Conservation (phyloP, 805 yeast species). For the Teunomyces pallodes region DNA sequence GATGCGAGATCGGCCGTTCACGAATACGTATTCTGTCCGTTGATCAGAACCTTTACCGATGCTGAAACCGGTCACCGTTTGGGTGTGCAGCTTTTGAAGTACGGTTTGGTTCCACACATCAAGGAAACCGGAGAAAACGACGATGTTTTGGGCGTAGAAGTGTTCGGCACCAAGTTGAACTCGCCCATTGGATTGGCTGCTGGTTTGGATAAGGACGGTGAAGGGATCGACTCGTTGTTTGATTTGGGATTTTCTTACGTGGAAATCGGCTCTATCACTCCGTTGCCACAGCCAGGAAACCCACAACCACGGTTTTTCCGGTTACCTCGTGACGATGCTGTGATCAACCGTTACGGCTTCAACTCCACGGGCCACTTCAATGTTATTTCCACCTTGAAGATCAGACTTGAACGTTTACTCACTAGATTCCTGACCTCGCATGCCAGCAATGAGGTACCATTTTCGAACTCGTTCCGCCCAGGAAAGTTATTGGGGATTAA, state of each 20-base stretch:
- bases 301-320: conserved; percentile 92
- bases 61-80: conserved; percentile 85
- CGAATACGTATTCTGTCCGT: conserved; percentile 78
- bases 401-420: conserved; percentile 53
- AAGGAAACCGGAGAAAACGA: conserved; percentile 47
- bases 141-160: conserved; percentile 50
- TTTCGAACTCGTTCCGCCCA: conserved; percentile 53
- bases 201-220: conserved; percentile 92
- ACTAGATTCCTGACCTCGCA: conserved; percentile 9
- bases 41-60: conserved; percentile 63
- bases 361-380: conserved; percentile 84
- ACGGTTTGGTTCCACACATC: conserved; percentile 65
- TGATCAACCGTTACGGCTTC: conserved; percentile 92
- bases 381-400: conserved; percentile 65
- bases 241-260: conserved; percentile 83
- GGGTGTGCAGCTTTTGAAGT: conserved; percentile 68
- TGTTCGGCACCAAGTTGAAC: conserved; percentile 63
- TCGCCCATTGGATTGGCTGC: conserved; percentile 94
- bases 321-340: conserved; percentile 80
- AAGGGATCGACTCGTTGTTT: conserved; percentile 79
- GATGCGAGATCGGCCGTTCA: conserved; percentile 84
- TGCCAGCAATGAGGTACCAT: conserved; percentile 18
- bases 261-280: conserved; percentile 92
- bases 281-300: conserved; percentile 90
- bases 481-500: conserved; percentile 76